phyloP scores from a whole-genome alignment of 495 filamentous ascomycete genomes.

The Hypoxylon lienhwacheense region DNA sequence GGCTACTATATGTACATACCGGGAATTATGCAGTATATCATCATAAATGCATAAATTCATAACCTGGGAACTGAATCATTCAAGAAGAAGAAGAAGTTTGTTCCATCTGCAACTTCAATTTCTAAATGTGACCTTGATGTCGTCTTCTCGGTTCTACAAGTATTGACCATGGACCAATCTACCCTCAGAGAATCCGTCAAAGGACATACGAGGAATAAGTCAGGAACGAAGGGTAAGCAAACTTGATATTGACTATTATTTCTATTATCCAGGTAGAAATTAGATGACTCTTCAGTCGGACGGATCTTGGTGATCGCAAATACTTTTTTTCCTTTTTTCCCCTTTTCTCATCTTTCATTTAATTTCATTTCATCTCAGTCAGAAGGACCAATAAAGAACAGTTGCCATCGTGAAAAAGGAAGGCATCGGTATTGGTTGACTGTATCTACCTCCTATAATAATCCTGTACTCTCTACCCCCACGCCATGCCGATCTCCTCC shows the following conservation, averaged over 20 bases:
- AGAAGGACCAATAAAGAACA: too few relatives aligned
- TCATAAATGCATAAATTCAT: too few relatives aligned
- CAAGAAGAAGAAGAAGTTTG: too few relatives aligned
- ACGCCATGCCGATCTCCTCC: slow-evolving; percentile 2
- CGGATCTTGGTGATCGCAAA: not conserved
- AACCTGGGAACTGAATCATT: too few relatives aligned
- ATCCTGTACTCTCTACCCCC: not conserved
- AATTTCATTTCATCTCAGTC: too few relatives aligned
- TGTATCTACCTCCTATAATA: slow-evolving; percentile 14
- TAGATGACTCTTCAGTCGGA: not conserved
- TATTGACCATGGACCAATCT: slow-evolving; percentile 41
- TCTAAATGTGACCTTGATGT: not conserved
- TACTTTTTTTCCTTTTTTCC: too few relatives aligned
- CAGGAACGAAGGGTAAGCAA: slow-evolving; percentile 45
- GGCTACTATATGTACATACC: too few relatives aligned
- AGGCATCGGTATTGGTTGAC: not conserved
- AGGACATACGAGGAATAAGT: slow-evolving; percentile 46
- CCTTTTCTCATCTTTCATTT: too few relatives aligned
- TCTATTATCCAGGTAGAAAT: not conserved
- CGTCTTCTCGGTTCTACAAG: not conserved
- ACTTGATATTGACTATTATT: not conserved
- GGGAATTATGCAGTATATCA: too few relatives aligned
- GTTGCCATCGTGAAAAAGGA: slow-evolving; percentile 4
- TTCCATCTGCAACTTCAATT: not conserved
- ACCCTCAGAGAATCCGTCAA: slow-evolving; percentile 22